Evolutionary conservation across 352 stramenopile genomes (phyloP).

Genomic region (Albugo candida): DNA sequence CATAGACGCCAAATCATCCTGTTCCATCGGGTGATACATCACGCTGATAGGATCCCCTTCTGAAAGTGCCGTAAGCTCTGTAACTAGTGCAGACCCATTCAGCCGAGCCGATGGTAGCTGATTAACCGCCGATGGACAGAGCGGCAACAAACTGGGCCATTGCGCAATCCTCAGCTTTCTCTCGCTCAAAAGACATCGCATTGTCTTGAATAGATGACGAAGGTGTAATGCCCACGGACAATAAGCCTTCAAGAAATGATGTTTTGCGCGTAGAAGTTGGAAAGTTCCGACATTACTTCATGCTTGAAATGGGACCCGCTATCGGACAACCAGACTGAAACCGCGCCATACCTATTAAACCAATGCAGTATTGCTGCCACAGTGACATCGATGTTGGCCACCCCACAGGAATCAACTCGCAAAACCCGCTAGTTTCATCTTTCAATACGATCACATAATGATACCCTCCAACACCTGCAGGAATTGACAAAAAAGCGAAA

Average conservation of each 20-base stretch:
- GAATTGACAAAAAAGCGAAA: conserved; percentile 18
- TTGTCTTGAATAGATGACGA: neutral
- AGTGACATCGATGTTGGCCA: neutral
- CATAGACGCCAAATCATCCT: too few relatives aligned
- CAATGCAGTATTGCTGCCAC: neutral
- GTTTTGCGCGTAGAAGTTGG: neutral
- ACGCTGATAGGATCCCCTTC: neutral
- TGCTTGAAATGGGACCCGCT: neutral
- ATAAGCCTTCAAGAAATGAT: neutral
- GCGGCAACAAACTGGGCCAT: neutral
- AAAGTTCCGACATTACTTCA: neutral
- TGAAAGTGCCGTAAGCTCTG: conserved; percentile 10
- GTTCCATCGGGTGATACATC: too few relatives aligned
- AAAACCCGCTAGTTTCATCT: conserved; percentile 14
- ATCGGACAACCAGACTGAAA: neutral
- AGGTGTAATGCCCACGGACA: neutral
- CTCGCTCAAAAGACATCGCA: neutral
- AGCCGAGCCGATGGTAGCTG: conserved; percentile 5
- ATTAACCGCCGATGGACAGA: conserved; percentile 8
- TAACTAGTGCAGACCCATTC: conserved; percentile 8
- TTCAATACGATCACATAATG: conserved; percentile 16
- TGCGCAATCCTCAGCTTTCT: neutral
- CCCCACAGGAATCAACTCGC: conserved; percentile 6
- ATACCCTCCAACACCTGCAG: neutral
- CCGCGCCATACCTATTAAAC: neutral